Percentiles rank a stretch among this genome's conserved stretches.
phyloP scores from a whole-genome alignment of 495 filamentous ascomycete genomes.

The Xylaria venustula region DNA sequence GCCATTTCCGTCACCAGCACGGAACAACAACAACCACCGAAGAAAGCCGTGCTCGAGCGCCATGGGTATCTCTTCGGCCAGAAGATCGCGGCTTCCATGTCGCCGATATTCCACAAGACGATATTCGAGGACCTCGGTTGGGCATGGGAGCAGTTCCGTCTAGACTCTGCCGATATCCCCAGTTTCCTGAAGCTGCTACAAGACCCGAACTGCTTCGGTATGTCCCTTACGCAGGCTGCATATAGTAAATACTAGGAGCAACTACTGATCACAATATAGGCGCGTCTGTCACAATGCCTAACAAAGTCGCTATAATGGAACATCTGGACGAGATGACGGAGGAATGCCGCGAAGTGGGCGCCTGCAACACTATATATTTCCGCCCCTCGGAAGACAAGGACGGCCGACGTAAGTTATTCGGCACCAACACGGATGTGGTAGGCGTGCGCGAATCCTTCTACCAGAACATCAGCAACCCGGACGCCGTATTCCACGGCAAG shows the following conservation, averaged over 20 bases:
- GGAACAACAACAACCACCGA: background rate
- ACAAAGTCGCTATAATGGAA: slow-evolving; percentile 68
- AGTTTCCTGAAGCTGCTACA: slow-evolving; percentile 30
- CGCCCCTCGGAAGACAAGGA: slow-evolving; percentile 10
- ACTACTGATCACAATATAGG: slow-evolving; percentile 51
- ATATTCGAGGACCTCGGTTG: slow-evolving; percentile 59
- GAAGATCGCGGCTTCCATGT: slow-evolving; percentile 62
- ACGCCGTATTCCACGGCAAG: slow-evolving; percentile 46
- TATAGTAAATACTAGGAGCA: slow-evolving; percentile 20
- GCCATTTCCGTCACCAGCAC: background rate
- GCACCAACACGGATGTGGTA: slow-evolving; percentile 75
- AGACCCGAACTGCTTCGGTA: slow-evolving; percentile 36
- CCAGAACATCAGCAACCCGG: slow-evolving; percentile 48
- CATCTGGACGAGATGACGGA: slow-evolving; percentile 67
- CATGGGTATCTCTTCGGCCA: slow-evolving; percentile 57
- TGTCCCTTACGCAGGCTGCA: slow-evolving; percentile 30
- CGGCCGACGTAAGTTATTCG: slow-evolving; percentile 47
- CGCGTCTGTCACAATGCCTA: slow-evolving; percentile 71
- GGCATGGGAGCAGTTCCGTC: slow-evolving; percentile 60
- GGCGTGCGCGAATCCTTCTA: slow-evolving; percentile 68
- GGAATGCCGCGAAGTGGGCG: slow-evolving; percentile 65
- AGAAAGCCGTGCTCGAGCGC: slow-evolving; percentile 38
- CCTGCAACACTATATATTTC: slow-evolving; percentile 72
- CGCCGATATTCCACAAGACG: slow-evolving; percentile 65
- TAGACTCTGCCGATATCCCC: slow-evolving; percentile 52